A percentile compares a stretch with the other conserved stretches of the same genome.
phyloP scores from a whole-genome alignment of 495 filamentous ascomycete genomes.

The Lichenothelia convexa region DNA sequence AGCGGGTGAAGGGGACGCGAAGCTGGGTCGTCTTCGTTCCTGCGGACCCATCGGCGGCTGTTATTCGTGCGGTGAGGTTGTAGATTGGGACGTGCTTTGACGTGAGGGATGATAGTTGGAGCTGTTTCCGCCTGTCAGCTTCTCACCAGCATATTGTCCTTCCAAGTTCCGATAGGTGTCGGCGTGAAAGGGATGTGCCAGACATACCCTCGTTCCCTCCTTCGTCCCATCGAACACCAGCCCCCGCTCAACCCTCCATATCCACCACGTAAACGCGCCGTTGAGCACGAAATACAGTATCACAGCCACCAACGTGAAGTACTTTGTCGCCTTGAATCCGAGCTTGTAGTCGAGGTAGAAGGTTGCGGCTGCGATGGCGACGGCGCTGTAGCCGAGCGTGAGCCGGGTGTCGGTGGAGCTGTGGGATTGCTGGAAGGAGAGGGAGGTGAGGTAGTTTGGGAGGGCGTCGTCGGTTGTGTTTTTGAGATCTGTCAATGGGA shows the following conservation, averaged over 20 bases:
- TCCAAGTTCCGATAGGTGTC: background rate
- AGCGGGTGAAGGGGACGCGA: slow-evolving; percentile 55
- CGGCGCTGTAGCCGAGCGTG: slow-evolving; percentile 62
- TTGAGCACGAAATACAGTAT: slow-evolving; percentile 66
- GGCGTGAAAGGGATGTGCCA: slow-evolving; percentile 4
- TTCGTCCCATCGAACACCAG: slow-evolving; percentile 58
- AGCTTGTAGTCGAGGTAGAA: slow-evolving; percentile 85
- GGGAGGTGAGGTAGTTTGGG: slow-evolving; percentile 71
- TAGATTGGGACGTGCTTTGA: slow-evolving; percentile 69
- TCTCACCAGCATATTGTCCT: background rate
- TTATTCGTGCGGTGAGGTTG: slow-evolving; percentile 44
- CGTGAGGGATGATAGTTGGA: slow-evolving; percentile 16
- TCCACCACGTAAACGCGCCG: slow-evolving; percentile 63
- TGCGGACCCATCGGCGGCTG: slow-evolving; percentile 9
- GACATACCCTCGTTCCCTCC: slow-evolving; percentile 35
- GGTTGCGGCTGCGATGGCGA: slow-evolving; percentile 56
- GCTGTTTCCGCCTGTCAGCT: background rate
- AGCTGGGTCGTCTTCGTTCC: slow-evolving; percentile 31
- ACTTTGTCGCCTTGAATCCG: slow-evolving; percentile 65
- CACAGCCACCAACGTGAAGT: slow-evolving; percentile 58
- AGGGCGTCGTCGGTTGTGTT: slow-evolving; percentile 91
- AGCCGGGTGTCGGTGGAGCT: slow-evolving; percentile 65
- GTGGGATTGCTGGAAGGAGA: slow-evolving; percentile 69
- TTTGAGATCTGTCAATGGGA: slow-evolving; percentile 77
- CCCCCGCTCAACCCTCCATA: slow-evolving; percentile 67